Percentiles rank a stretch among this genome's conserved stretches.
Evolutionary conservation across 192 early-diverging fungal genomes (phyloP).

Genomic region (Coemansia sp.): DNA sequence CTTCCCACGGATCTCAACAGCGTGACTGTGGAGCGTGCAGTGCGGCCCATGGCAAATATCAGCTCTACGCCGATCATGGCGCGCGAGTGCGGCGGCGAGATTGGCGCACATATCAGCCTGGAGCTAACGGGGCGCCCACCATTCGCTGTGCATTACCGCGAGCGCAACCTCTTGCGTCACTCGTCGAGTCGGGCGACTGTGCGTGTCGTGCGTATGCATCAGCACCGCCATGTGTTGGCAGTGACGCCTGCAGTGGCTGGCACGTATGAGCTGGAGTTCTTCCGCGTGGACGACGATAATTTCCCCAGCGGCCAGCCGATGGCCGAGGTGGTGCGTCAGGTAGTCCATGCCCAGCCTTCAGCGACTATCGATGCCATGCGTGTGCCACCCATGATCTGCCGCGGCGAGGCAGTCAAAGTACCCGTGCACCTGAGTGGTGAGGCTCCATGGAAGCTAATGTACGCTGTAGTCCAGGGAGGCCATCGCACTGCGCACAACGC

Average conservation of each 20-base stretch:
- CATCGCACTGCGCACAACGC: conserved; percentile 15
- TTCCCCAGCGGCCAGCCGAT: conserved; percentile 48
- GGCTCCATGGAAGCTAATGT: conserved; percentile 57
- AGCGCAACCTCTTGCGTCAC: conserved; percentile 43
- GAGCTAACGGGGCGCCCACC: conserved; percentile 50
- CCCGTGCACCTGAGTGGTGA: conserved; percentile 59
- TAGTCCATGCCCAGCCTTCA: conserved; percentile 50
- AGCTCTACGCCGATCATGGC: conserved; percentile 43
- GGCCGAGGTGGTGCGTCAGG: conserved; percentile 18
- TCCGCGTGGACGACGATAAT: conserved; percentile 51
- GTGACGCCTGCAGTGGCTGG: conserved; percentile 45
- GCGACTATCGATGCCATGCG: conserved; percentile 27
- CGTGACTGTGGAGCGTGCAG: conserved; percentile 30
- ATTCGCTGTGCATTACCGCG: conserved; percentile 47
- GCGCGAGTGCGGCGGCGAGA: conserved; percentile 52
- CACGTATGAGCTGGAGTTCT: conserved; percentile 48
- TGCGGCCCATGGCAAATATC: conserved; percentile 26
- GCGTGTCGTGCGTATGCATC: conserved; percentile 35
- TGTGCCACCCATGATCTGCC: conserved; percentile 16
- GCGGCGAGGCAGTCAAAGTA: conserved; percentile 34
- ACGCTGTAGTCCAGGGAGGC: conserved; percentile 33
- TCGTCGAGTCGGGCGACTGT: conserved; percentile 16
- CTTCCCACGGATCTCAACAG: conserved; percentile 5
- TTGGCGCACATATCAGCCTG: conserved; percentile 43
- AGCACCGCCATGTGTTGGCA: conserved; percentile 34